phyloP scores from a whole-genome alignment of 2,329 filamentous ascomycete genomes.

The Hypoxylon sp. region DNA sequence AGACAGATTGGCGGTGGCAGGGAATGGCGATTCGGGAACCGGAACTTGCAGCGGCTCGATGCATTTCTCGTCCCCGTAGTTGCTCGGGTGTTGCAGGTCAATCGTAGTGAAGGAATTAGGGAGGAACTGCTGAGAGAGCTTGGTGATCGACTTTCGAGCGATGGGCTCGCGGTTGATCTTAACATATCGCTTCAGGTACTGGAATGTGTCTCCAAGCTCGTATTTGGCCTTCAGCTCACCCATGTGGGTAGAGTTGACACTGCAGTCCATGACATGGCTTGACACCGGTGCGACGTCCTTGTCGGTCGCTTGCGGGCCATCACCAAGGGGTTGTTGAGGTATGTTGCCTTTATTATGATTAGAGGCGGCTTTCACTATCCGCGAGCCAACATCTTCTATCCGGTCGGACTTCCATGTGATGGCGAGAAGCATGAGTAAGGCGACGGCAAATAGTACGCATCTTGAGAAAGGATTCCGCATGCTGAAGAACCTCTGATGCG shows the following conservation, averaged over 20 bases:
- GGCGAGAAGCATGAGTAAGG: slow-evolving; percentile 59
- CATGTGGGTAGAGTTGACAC: slow-evolving; percentile 62
- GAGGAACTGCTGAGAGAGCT: slow-evolving; percentile 62
- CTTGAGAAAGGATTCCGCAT: slow-evolving; percentile 64
- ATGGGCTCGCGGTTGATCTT: slow-evolving; percentile 65
- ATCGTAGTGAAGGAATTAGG: slow-evolving; percentile 62
- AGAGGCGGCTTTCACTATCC: slow-evolving; percentile 58
- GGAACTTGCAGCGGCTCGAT: slow-evolving; percentile 64
- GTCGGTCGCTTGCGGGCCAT: slow-evolving; percentile 46
- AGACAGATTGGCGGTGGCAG: slow-evolving; percentile 65
- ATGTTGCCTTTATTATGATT: slow-evolving; percentile 50
- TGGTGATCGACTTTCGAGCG: slow-evolving; percentile 65
- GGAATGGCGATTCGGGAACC: slow-evolving; percentile 65
- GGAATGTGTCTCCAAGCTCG: slow-evolving; percentile 63
- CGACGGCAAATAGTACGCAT: slow-evolving; percentile 60
- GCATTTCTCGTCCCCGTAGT: slow-evolving; percentile 59
- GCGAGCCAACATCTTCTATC: slow-evolving; percentile 56
- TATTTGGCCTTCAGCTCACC: slow-evolving; percentile 61
- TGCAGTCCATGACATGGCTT: slow-evolving; percentile 62
- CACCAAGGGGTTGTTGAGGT: slow-evolving; percentile 51
- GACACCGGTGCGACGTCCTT: slow-evolving; percentile 53
- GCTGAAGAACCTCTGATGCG: slow-evolving; percentile 60
- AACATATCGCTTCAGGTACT: slow-evolving; percentile 69
- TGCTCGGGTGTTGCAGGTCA: slow-evolving; percentile 59
- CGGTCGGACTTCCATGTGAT: slow-evolving; percentile 59